Evolutionary conservation across 2,329 filamentous ascomycete species (phyloP), one percentile per base, ranked within the genome.

Genomic region (Xylariaceae sp.): DNA sequence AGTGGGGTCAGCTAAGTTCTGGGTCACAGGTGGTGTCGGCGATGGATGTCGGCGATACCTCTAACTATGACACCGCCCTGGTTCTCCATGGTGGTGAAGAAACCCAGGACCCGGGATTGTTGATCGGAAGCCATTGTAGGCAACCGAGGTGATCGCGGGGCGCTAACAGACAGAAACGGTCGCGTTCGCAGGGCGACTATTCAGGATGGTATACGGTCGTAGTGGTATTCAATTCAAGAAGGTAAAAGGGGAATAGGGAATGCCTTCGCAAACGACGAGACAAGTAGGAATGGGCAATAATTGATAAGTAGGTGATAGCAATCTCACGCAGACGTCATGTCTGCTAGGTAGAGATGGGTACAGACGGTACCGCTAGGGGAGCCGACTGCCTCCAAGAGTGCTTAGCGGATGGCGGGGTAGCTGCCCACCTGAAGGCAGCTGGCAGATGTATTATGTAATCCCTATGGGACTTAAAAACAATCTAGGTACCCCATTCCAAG

Each of bases 21-120:
- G 30, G 27, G 8, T 12, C 39, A 12, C 12, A 34, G 30, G 11
- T 3, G 26, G 42, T 19, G 19, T 19, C 19, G 9, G 19, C 29
- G 29, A 40, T n/a, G 32, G 26, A 42, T 41, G 11, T 9, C 19
- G 19, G 31, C 43, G 29, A 45, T 42, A 57, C 51, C 58, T 44
- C 68, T 71, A 44, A 83, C 76, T 46, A 82, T 67, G 51, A 76
- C 62, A 47, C 71, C 71, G 37, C 74, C 77, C 59, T 75, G 70
- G 55, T 71, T 70, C 53, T 73, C 73, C 71, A 79, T 76, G 56
- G 71, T 60, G 50, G 72, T 70, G 59, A 81, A 78, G 65, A 75
- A 80, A 34, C 63, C 61, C 50, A 73, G 62, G 50, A 77, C 61
- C 26, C 63, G 45, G 26, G 60, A 52, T 42, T 62, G 62, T 44